phyloP scores from a whole-genome alignment of 2,329 filamentous ascomycete genomes.

The Dactylonectria estremocensis region DNA sequence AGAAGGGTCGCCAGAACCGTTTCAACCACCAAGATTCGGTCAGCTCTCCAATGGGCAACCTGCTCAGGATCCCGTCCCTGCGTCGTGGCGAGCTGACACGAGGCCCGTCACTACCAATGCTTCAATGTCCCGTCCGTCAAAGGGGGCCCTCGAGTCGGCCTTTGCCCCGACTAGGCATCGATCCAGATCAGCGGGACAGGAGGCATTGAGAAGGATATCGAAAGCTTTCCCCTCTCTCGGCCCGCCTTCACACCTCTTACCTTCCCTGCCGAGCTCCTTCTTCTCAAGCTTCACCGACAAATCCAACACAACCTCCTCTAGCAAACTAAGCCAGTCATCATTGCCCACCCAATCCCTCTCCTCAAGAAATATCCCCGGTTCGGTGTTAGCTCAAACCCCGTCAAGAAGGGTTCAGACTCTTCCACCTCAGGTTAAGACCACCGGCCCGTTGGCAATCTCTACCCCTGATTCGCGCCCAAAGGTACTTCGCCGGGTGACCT shows the following conservation, averaged over 20 bases:
- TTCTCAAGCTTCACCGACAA: slow-evolving; percentile 55
- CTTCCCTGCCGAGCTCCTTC: slow-evolving; percentile 61
- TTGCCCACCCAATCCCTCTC: slow-evolving; percentile 24
- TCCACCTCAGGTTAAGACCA: slow-evolving; percentile 25
- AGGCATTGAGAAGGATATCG: slow-evolving; percentile 70
- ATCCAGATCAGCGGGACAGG: slow-evolving; percentile 70
- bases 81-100: slow-evolving; percentile 50
- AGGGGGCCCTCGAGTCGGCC: slow-evolving; percentile 59
- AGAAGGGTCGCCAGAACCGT: slow-evolving; percentile 27
- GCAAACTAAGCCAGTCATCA: slow-evolving; percentile 19
- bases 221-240: slow-evolving; percentile 69
- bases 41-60: slow-evolving; percentile 22
- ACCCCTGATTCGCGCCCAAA: slow-evolving; percentile 42
- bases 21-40: slow-evolving; percentile 26
- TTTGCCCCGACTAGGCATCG: slow-evolving; percentile 65
- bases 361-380: slow-evolving; percentile 16
- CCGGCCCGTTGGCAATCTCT: slow-evolving; percentile 26
- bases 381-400: slow-evolving; percentile 15
- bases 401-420: slow-evolving; percentile 34
- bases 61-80: slow-evolving; percentile 41
- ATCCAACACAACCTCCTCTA: slow-evolving; percentile 28
- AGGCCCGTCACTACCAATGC: slow-evolving; percentile 39
- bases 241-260: slow-evolving; percentile 51
- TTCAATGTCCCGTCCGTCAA: slow-evolving; percentile 44
- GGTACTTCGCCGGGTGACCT: slow-evolving; percentile 54